These are phyloP conservation scores for Aquilaria malaccensis DNA, from an alignment of 345 rosid species.

Conservation along the genomic window DNA sequence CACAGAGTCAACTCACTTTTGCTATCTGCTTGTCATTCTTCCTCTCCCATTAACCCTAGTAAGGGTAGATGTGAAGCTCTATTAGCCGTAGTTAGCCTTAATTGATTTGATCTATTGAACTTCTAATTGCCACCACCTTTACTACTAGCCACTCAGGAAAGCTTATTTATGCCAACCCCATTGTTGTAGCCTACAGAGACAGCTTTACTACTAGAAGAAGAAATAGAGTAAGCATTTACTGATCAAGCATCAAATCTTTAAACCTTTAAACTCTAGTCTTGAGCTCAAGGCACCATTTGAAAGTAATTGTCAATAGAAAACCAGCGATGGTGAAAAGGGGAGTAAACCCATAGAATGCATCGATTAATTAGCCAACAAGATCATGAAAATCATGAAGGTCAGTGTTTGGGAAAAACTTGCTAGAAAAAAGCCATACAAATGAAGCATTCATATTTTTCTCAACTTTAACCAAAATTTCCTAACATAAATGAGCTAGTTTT, in stretches of 20 bases:
- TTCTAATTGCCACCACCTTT: conserved; percentile 50
- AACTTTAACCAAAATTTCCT: conserved; percentile 55
- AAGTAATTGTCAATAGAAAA: conserved; percentile 19
- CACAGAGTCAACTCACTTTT: conserved; percentile 49
- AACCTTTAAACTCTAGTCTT: conserved; percentile 10
- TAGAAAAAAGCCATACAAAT: conserved; percentile 87
- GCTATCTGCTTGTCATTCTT: conserved; percentile 29
- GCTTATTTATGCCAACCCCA: conserved; percentile 57
- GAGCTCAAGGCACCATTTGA: conserved; percentile 15
- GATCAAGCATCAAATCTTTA: conserved; percentile 46
- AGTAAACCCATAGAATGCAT: conserved; percentile 61
- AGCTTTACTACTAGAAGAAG: conserved; percentile 39
- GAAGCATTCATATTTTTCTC: conserved; percentile 80
- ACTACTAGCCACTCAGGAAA: conserved; percentile 39
- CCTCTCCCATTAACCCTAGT: conserved; percentile 21
- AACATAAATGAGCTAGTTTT: too few species aligned
- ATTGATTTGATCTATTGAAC: conserved; percentile 30
- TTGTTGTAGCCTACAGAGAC: conserved; percentile 45
- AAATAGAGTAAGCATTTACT: conserved; percentile 34
- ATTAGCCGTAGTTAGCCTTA: conserved; percentile 32
- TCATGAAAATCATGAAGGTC: conserved; percentile 87
- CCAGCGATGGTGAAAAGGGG: conserved; percentile 31
- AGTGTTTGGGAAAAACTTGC: conserved; percentile 91
- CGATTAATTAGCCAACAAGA: conserved; percentile 75
- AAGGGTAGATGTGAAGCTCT: conserved; percentile 51